These are phyloP conservation scores for Exophiala phaeomuriformis DNA, from an alignment of 2,329 filamentous ascomycete genomes.

Conservation along the genomic window DNA sequence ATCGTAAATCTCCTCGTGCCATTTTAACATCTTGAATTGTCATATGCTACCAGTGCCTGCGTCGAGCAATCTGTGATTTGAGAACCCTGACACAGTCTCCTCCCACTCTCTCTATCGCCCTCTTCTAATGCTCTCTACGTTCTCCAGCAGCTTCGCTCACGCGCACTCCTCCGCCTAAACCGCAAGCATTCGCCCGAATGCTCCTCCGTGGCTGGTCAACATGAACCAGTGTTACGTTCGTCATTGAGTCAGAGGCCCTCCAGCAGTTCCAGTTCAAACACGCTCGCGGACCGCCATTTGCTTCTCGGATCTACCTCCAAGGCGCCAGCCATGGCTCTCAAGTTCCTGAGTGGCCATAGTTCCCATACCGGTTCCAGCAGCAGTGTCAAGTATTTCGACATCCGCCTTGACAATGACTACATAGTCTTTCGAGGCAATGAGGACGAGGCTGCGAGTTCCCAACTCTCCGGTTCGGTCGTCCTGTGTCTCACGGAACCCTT, in stretches of 20 bases:
- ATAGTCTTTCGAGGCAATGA: conserved; percentile 70
- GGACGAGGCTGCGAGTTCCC: conserved; percentile 66
- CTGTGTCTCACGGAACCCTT: conserved; percentile 63
- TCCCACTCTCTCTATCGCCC: neutral
- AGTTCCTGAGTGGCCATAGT: conserved; percentile 37
- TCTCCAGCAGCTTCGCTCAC: conserved; percentile 9
- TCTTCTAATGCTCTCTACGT: conserved; percentile 10
- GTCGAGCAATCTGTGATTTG: neutral
- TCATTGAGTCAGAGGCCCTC: conserved; percentile 13
- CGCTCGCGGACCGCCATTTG: conserved; percentile 20
- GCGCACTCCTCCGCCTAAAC: conserved; percentile 14
- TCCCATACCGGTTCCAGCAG: conserved; percentile 34
- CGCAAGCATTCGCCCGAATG: conserved; percentile 24
- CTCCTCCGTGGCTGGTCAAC: conserved; percentile 7
- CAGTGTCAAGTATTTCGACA: conserved; percentile 45
- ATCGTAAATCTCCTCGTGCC: too few species aligned
- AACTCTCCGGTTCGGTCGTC: conserved; percentile 66
- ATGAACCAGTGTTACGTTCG: conserved; percentile 19
- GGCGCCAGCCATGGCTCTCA: conserved; percentile 37
- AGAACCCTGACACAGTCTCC: neutral
- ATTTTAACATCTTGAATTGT: neutral
- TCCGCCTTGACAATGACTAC: conserved; percentile 66
- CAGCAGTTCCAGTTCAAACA: conserved; percentile 9
- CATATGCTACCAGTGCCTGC: conserved; percentile 2
- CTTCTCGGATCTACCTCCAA: conserved; percentile 6